Percentiles rank a stretch among this genome's conserved stretches.
Conservation (phyloP, 495 filamentous ascomycete species). For the Penicillium lagena region DNA sequence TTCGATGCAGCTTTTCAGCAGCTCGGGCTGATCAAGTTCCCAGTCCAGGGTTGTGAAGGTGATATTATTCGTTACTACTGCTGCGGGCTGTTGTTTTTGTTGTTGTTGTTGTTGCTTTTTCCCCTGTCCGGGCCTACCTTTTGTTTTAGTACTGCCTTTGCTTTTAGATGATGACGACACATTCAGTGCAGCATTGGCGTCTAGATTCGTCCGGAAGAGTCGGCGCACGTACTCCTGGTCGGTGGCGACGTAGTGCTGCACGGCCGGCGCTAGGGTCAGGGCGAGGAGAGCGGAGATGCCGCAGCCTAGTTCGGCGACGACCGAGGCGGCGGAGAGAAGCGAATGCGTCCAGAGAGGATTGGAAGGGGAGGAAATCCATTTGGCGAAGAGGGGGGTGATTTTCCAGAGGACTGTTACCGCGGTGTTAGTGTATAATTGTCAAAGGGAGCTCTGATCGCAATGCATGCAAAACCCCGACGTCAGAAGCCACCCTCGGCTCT, state of each 20-base stretch:
- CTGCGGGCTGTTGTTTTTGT: not conserved
- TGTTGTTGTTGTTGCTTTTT: conserved; percentile 9
- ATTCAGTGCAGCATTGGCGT: conserved; percentile 44
- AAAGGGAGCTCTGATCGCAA: too few relatives aligned
- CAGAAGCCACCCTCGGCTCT: too few relatives aligned
- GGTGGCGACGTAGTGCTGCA: conserved; percentile 69
- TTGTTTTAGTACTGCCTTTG: not conserved
- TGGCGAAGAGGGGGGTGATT: conserved; percentile 78
- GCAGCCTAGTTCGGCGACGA: conserved; percentile 77
- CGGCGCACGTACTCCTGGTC: conserved; percentile 83
- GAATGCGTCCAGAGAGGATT: conserved; percentile 58
- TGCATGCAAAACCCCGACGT: too few relatives aligned
- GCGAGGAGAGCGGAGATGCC: conserved; percentile 77
- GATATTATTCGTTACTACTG: conserved; percentile 18
- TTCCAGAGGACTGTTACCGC: conserved; percentile 70
- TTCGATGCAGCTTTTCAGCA: conserved; percentile 23
- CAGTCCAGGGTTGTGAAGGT: conserved; percentile 40
- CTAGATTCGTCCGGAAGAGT: conserved; percentile 67
- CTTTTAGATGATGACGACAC: not conserved
- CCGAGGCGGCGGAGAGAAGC: conserved; percentile 49
- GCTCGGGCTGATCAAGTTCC: conserved; percentile 31
- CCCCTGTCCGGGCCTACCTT: conserved; percentile 11
- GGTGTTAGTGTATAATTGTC: too few relatives aligned
- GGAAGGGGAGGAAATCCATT: conserved; percentile 62
- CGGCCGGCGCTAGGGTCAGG: conserved; percentile 51